Evolutionary conservation across 257 asterid species (phyloP).

Genomic region (Plectranthus barbatus): DNA sequence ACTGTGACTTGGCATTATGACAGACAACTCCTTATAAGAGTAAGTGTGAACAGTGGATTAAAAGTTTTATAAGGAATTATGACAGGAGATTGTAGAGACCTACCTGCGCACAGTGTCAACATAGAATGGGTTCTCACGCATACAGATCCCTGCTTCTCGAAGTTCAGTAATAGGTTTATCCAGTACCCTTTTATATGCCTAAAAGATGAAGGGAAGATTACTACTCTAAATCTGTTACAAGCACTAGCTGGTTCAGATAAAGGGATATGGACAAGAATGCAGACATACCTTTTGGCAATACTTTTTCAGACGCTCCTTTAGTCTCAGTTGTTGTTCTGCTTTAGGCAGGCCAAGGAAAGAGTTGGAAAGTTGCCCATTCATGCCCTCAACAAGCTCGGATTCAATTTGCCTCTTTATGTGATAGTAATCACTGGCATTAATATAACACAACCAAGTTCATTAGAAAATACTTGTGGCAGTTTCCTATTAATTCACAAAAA

Average conservation of each 20-base stretch:
- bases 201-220: conserved; percentile 12
- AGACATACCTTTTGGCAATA: conserved; percentile 85
- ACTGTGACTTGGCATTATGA: not conserved
- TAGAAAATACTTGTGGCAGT: conserved; percentile 11
- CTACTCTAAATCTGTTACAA: conserved; percentile 2
- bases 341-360: conserved; percentile 88
- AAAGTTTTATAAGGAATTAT: not conserved
- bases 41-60: not conserved
- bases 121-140: conserved; percentile 98
- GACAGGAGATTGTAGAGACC: conserved; percentile 11
- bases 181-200: conserved; percentile 97
- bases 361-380: conserved; percentile 48
- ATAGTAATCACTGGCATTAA: conserved; percentile 66
- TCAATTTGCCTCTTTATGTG: conserved; percentile 96
- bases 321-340: conserved; percentile 81
- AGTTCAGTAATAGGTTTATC: conserved; percentile 86
- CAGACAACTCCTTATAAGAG: not conserved
- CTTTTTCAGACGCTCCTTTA: conserved; percentile 89
- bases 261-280: conserved; percentile 12
- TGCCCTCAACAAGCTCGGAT: conserved; percentile 70
- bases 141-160: conserved; percentile 98
- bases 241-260: conserved; percentile 9
- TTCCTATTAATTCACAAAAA: conserved; percentile 7
- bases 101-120: conserved; percentile 98
- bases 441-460: conserved; percentile 6